Percentiles rank a stretch among this genome's conserved stretches.
These are phyloP conservation scores for Eucalyptus curtisii DNA, from an alignment of 345 rosid genomes.

Conservation along the genomic window DNA sequence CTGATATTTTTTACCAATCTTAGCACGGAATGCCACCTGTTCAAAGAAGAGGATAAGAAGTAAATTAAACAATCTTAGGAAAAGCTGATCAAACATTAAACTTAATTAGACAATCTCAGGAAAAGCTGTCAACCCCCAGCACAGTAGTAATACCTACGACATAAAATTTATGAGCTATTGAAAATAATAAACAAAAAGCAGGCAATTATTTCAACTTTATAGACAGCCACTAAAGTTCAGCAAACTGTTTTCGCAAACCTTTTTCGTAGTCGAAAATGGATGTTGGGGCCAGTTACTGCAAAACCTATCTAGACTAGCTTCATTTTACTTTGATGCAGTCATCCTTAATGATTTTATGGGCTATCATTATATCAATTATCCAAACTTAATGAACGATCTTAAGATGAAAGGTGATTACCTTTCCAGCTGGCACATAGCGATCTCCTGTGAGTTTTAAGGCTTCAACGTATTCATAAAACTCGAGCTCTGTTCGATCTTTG, in stretches of 20 bases:
- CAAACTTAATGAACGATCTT: not conserved
- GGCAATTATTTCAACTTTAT: not conserved
- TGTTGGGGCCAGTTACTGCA: not conserved
- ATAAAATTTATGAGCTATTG: not conserved
- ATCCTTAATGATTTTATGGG: not conserved
- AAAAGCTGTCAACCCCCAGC: not conserved
- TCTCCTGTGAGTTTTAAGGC: slow-evolving; percentile 88
- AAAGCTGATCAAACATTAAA: not conserved
- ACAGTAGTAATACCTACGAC: not conserved
- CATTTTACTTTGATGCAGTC: not conserved
- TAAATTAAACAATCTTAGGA: not conserved
- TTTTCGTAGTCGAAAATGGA: not conserved
- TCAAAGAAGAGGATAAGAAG: not conserved
- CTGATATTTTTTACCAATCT: slow-evolving; percentile 80
- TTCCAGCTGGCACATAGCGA: slow-evolving; percentile 91
- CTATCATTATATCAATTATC: not conserved
- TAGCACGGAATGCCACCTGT: slow-evolving; percentile 95
- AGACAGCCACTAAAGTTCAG: not conserved
- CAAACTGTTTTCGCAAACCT: not conserved
- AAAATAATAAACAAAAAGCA: not conserved
- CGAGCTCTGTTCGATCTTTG: slow-evolving; percentile 45
- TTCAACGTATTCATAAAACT: slow-evolving; percentile 92
- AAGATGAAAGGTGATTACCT: slow-evolving; percentile 30
- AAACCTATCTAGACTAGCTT: not conserved
- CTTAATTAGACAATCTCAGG: not conserved